Base-by-base conservation (phyloP, 768 basidiomycete species). In the Calvatia gigantea region DNA sequence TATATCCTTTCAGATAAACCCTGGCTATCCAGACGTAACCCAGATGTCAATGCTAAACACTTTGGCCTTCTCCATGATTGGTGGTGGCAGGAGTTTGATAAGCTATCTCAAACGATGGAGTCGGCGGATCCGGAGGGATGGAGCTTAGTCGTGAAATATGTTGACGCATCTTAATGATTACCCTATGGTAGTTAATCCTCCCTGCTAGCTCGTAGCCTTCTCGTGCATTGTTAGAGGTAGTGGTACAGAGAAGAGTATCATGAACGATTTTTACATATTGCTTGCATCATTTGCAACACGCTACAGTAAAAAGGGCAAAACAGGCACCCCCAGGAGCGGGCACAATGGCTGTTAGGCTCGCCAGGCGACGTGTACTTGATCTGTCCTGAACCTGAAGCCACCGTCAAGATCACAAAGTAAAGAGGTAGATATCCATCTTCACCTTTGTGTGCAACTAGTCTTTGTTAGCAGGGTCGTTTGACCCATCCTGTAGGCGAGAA, bases 381-480 rank as follows among this genome's bases (percentile, higher is more conserved):
- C 96, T 6, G 96, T 98, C 59, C 96, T 82, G 73, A 89, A 98
- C 67, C 95, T 98, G 63, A 21, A 49, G 38, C 32, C n/a, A 29
- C n/a, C 35, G 35, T 45, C 32, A 28, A 31, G 54, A 41, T 27
- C 14, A 44, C 14, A n/a, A 55, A 17, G 15, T 56, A 37, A 44
- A 29, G 60, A 25, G 38, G 29, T n/a, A n/a, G 14, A 19, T 57
- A 19, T 51, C 38, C 17, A 45, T 17, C 11, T 77, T 62, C 57
- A 91, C 94, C 96, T 80, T 73, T 99, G 97, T 6, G 95, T 98
- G 65, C 93, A 95, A 31, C 84, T 89, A 52, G 87, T 94, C 65
- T 96, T 82, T 25, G 79, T 68, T 27, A 98, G 65, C 2, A 87
- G 80, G 0, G 94, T 98, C 44, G 73, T 70, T 58, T 85, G 79